These are phyloP conservation scores for Xylariaceae sp. DNA, from an alignment of 2,329 filamentous ascomycete genomes.

Conservation along the genomic window DNA sequence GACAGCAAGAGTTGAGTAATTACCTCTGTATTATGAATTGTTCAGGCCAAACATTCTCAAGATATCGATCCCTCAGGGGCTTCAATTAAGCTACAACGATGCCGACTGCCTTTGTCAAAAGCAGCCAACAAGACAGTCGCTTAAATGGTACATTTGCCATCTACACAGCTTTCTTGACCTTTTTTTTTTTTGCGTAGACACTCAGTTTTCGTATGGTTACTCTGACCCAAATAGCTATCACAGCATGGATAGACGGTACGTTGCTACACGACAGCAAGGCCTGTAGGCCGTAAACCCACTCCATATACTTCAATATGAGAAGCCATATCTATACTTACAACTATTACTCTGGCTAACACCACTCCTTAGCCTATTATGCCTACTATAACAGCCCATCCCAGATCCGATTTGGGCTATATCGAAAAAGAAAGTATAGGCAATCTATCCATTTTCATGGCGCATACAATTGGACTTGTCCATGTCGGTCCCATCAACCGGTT, in stretches of 20 bases:
- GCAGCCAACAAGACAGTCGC: background rate
- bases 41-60: background rate
- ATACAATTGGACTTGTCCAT: slow-evolving; percentile 1
- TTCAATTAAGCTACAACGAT: background rate
- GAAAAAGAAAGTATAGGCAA: slow-evolving; percentile 4
- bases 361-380: slow-evolving; percentile 4
- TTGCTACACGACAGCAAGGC: slow-evolving; percentile 14
- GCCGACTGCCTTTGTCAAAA: background rate
- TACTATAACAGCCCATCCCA: slow-evolving; percentile 4
- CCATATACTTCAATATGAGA: slow-evolving; percentile 4
- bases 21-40: no score
- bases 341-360: slow-evolving; percentile 4
- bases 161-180: background rate
- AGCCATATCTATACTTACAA: slow-evolving; percentile 4
- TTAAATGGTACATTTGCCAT: background rate
- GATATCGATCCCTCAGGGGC: background rate
- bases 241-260: slow-evolving; percentile 17
- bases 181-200: background rate
- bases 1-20: no score
- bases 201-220: slow-evolving; percentile 10
- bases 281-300: slow-evolving; percentile 16
- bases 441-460: slow-evolving; percentile 14
- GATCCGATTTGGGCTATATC: slow-evolving; percentile 5
- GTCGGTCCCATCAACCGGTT: background rate
- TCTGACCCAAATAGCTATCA: slow-evolving; percentile 6